Evolutionary conservation across 495 filamentous ascomycete genomes (phyloP).

Genomic region (Penicillium maclennaniae): DNA sequence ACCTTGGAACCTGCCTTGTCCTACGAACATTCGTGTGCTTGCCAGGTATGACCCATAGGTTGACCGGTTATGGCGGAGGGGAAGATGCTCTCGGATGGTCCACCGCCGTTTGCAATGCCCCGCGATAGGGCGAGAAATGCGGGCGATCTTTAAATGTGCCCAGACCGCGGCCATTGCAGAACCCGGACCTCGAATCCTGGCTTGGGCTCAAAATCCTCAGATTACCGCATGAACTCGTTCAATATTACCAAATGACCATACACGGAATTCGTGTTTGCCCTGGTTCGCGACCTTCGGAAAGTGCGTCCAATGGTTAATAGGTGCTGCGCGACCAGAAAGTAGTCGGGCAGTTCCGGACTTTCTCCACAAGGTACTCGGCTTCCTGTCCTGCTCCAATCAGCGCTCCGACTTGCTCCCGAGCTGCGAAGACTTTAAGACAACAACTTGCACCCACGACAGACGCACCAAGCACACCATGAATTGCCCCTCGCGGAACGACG

Average conservation of each 20-base stretch:
- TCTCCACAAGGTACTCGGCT: slow-evolving; percentile 11
- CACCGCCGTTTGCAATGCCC: slow-evolving; percentile 12
- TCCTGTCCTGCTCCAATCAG: slow-evolving; percentile 7
- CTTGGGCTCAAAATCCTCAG: too few species aligned
- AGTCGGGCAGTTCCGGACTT: slow-evolving; percentile 28
- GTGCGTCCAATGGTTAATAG: slow-evolving; percentile 2
- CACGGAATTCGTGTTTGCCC: not conserved
- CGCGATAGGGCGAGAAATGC: not conserved
- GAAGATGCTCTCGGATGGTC: not conserved
- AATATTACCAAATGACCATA: not conserved
- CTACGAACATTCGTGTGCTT: not conserved
- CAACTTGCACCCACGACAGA: not conserved
- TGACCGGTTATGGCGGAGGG: slow-evolving; percentile 1
- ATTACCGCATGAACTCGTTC: not conserved
- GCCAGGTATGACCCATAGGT: not conserved
- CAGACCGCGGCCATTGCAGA: not conserved
- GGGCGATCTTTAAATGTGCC: not conserved
- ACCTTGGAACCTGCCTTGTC: not conserved
- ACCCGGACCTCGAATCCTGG: too few species aligned
- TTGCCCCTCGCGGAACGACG: slow-evolving; percentile 60
- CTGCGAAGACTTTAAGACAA: slow-evolving; percentile 3
- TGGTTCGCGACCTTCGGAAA: not conserved
- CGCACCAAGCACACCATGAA: slow-evolving; percentile 38
- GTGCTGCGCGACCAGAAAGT: not conserved
- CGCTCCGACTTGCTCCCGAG: slow-evolving; percentile 8